These are phyloP conservation scores for Gnomoniopsis sp. DNA, from an alignment of 2,329 filamentous ascomycete species.

Conservation along the genomic window DNA sequence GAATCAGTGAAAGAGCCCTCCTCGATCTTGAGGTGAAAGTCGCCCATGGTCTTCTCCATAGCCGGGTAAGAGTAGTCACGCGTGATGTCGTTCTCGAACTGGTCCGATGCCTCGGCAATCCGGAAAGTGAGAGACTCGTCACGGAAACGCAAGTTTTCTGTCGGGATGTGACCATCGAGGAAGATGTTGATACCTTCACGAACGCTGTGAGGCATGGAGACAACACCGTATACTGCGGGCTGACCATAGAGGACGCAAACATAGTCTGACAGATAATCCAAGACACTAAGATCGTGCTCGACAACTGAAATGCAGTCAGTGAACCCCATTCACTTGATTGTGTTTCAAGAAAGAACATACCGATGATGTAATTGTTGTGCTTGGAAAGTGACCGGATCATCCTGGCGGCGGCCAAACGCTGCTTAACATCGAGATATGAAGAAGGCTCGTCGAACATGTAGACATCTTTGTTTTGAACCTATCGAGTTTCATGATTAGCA, in stretches of 20 bases:
- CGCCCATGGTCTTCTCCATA: conserved; percentile 91
- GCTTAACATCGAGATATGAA: conserved; percentile 98
- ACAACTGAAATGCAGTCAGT: conserved; percentile 56
- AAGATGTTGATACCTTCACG: conserved; percentile 97
- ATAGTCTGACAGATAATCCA: conserved; percentile 98
- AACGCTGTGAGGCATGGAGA: conserved; percentile 91
- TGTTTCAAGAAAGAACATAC: conserved; percentile 2
- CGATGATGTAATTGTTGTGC: conserved; percentile 88
- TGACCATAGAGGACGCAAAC: conserved; percentile 96
- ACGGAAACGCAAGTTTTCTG: conserved; percentile 96
- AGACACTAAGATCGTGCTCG: conserved; percentile 97
- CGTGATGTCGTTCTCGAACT: conserved; percentile 79
- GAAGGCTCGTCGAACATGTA: conserved; percentile 99
- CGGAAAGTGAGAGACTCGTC: conserved; percentile 96
- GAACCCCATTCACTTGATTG: background rate
- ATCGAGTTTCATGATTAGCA: background rate
- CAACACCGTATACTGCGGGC: conserved; percentile 95
- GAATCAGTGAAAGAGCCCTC: conserved; percentile 90
- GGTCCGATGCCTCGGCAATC: conserved; percentile 83
- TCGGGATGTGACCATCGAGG: conserved; percentile 95
- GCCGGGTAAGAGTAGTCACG: conserved; percentile 82
- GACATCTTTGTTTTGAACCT: conserved; percentile 19
- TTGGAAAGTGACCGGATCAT: conserved; percentile 89
- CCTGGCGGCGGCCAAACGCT: conserved; percentile 86
- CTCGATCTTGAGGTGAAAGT: conserved; percentile 81